phyloP scores from a whole-genome alignment of 495 filamentous ascomycete species.

The Hypoxylon rickii region DNA sequence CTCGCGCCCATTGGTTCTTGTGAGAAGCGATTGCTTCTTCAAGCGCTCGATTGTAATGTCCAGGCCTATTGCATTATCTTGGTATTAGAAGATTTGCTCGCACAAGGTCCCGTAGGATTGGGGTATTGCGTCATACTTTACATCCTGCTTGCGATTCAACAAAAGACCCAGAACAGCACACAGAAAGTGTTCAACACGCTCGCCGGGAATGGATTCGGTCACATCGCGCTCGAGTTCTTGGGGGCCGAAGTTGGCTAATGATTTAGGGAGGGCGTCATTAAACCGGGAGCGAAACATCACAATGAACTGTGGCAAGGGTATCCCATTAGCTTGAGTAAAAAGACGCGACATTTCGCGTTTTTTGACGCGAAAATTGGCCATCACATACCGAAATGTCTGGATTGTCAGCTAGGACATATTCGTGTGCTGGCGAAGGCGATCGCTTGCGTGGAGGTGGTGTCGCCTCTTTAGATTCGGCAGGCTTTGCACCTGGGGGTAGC shows the following conservation, averaged over 20 bases:
- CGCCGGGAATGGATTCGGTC: slow-evolving; percentile 73
- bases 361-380: slow-evolving; percentile 36
- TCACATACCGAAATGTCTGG: slow-evolving; percentile 81
- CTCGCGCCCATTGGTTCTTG: slow-evolving; percentile 83
- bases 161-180: slow-evolving; percentile 87
- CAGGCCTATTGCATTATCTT: slow-evolving; percentile 55
- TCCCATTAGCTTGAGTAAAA: slow-evolving; percentile 31
- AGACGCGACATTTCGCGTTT: slow-evolving; percentile 49
- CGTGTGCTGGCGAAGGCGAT: slow-evolving; percentile 83
- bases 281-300: slow-evolving; percentile 97
- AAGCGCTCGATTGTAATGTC: slow-evolving; percentile 87
- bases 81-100: slow-evolving; percentile 13
- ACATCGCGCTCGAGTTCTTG: slow-evolving; percentile 93
- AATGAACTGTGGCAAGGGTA: slow-evolving; percentile 70
- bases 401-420: slow-evolving; percentile 86
- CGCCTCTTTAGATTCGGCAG: slow-evolving; percentile 44
- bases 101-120: slow-evolving; percentile 5
- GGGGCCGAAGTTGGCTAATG: slow-evolving; percentile 83
- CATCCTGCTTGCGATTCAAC: slow-evolving; percentile 95
- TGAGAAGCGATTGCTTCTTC: slow-evolving; percentile 91
- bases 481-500: slow-evolving; percentile 43
- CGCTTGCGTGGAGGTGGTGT: slow-evolving; percentile 75
- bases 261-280: slow-evolving; percentile 83
- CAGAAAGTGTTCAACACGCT: slow-evolving; percentile 82
- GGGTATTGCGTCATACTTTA: slow-evolving; percentile 75